These are phyloP conservation scores for Globisporangium radiosum DNA, from an alignment of 352 stramenopile species.

Conservation along the genomic window DNA sequence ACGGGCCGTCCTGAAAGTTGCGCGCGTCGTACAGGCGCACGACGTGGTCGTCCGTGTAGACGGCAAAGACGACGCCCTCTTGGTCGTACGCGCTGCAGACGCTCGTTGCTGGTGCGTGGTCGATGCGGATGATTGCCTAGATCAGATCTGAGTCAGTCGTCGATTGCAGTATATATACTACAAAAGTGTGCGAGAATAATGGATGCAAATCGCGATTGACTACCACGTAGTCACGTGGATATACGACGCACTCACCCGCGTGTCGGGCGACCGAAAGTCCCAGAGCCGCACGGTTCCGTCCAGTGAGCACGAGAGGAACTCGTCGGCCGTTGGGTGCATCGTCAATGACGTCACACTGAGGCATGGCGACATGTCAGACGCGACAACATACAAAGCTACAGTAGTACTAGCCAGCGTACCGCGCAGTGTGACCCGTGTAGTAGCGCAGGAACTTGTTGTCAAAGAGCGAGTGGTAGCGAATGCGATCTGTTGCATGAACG, in stretches of 20 bases:
- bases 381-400: not conserved
- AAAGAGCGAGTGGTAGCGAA: constrained; percentile 85
- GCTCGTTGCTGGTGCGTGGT: constrained; percentile 54
- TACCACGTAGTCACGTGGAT: not conserved
- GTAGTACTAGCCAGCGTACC: constrained; percentile 18
- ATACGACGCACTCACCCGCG: constrained; percentile 23
- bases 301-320: constrained; percentile 77
- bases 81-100: constrained; percentile 77
- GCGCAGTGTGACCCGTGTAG: constrained; percentile 71
- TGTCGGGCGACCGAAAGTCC: constrained; percentile 69
- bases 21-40: constrained; percentile 87
- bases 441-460: constrained; percentile 89
- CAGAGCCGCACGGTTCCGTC: constrained; percentile 75
- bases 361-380: not conserved
- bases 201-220: not conserved
- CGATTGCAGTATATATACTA: too few relatives aligned
- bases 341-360: constrained; percentile 73
- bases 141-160: not conserved
- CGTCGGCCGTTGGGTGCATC: constrained; percentile 81
- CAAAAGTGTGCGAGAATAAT: not conserved
- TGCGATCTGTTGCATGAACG: constrained; percentile 35
- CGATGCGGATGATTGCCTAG: constrained; percentile 56
- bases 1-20: constrained; percentile 83
- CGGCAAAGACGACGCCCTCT: constrained; percentile 79
- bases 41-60: constrained; percentile 81